Evolutionary conservation across 2,329 filamentous ascomycete species (phyloP), one percentile per base, ranked within the genome.

Genomic region (Trichocomaceae sp.): DNA sequence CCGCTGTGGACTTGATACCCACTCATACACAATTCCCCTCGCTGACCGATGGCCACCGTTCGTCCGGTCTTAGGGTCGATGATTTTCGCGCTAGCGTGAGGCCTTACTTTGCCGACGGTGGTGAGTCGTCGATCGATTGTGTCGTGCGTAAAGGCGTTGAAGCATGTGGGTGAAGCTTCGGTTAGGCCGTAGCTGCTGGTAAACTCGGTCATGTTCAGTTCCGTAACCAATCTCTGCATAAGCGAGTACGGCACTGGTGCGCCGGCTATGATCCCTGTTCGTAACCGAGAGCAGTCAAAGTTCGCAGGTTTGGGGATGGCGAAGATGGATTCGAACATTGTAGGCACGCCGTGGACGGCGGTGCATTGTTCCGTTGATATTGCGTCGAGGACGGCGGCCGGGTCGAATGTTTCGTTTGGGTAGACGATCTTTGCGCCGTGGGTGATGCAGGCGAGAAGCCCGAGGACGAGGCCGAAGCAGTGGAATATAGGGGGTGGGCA

Each of bases 401-500:
- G 78, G 62, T 89, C 84, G 64, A 92, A 92, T 0, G 85, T 82
- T 63, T 90, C 85, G 59, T 81, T 80, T 0, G 88, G 87, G 64
- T 89, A 89, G 9, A 92, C 83, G 50, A 90, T 84, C 68, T 86
- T 87, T 39, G 82, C 82, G 47, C 88, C 87, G 66, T 91, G 87
- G 0, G 86, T 90, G 51, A 90, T 72, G 44, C 83, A 78, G 1
- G 86, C 84, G 54, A 91, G 79, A 45, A 91, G 77, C 8, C 88
- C 88, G 2, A 90, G 80, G 1, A 91, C 87, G 7, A 92, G 80
- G 1, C 88, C 88, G 65, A 92, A 92, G 74, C 87, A 92, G 74
- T 93, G 89, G 76, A 93, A 93, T 3, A 93, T 78, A 0, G 89
- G 88, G 0, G 88, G 88, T 2, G 88, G 88, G 67, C 88, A 93